Evolutionary conservation across 108 stramenopile species (phyloP).

Genomic region (Cyclotella atomus): DNA sequence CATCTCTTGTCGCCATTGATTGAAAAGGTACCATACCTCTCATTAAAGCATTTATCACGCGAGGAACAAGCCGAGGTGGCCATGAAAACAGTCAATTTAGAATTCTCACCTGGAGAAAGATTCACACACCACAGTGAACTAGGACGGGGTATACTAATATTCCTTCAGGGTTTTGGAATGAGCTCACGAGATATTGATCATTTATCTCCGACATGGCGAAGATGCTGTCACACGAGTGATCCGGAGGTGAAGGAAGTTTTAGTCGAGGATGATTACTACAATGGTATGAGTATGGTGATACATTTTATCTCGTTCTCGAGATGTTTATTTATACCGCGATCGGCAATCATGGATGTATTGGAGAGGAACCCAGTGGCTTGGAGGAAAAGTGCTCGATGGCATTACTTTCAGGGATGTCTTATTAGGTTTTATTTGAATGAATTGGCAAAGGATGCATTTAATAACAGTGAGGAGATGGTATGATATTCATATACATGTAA

Average conservation of each 20-base stretch:
- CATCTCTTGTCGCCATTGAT: constrained; percentile 12
- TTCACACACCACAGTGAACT: constrained; percentile 8
- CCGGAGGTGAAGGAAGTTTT: constrained; percentile 14
- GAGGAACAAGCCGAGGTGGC: constrained; percentile 35
- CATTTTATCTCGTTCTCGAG: background rate
- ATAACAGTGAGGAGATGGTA: background rate
- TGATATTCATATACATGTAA: too few relatives aligned
- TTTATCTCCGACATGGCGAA: background rate
- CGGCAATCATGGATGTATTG: constrained; percentile 18
- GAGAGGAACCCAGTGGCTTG: background rate
- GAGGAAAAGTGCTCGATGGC: constrained; percentile 4
- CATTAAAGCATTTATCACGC: constrained; percentile 15
- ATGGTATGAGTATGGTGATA: background rate
- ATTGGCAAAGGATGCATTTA: background rate
- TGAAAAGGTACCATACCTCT: constrained; percentile 34
- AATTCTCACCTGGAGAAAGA: constrained; percentile 30
- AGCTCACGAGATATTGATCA: background rate
- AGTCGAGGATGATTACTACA: constrained; percentile 21
- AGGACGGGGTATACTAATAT: constrained; percentile 27
- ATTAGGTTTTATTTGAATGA: background rate
- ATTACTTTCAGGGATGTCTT: constrained; percentile 4
- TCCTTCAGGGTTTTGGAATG: constrained; percentile 23
- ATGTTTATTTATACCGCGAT: constrained; percentile 28
- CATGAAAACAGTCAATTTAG: constrained; percentile 18
- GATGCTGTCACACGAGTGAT: background rate